Percentiles rank a stretch among this genome's conserved stretches.
Evolutionary conservation across 805 yeast species (phyloP).

Genomic region (Helenozyma baotianmanensis): DNA sequence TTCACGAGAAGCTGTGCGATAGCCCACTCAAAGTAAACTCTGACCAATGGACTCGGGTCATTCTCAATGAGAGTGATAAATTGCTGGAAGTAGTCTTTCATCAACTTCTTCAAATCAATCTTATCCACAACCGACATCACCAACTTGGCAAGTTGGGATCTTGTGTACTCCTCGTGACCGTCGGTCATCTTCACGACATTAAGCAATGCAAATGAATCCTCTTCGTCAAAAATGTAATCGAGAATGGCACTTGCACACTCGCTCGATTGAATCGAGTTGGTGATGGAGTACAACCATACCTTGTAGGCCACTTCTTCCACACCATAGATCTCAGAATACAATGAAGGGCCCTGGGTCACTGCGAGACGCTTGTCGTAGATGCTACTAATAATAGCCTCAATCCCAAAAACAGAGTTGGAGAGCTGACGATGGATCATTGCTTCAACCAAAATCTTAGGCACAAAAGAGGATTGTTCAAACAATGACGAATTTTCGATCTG

Average conservation of each 20-base stretch:
- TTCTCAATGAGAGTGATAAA: slow-evolving; percentile 36
- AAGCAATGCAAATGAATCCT: slow-evolving; percentile 39
- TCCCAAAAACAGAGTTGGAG: slow-evolving; percentile 48
- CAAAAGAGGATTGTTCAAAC: slow-evolving; percentile 47
- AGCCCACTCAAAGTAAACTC: slow-evolving; percentile 79
- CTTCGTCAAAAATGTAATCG: slow-evolving; percentile 33
- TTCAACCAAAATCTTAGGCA: slow-evolving; percentile 44
- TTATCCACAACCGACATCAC: slow-evolving; percentile 42
- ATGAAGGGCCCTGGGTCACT: slow-evolving; percentile 17
- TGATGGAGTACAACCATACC: slow-evolving; percentile 45
- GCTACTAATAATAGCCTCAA: slow-evolving; percentile 54
- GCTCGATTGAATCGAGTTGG: slow-evolving; percentile 28
- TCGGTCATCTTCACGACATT: slow-evolving; percentile 54
- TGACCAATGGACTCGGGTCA: slow-evolving; percentile 76
- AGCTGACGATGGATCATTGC: slow-evolving; percentile 50
- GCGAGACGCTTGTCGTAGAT: slow-evolving; percentile 45
- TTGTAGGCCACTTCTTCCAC: slow-evolving; percentile 51
- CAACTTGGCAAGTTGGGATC: slow-evolving; percentile 56
- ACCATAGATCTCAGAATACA: slow-evolving; percentile 52
- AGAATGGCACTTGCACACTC: slow-evolving; percentile 29
- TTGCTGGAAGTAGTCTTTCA: slow-evolving; percentile 16
- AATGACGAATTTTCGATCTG: slow-evolving; percentile 27
- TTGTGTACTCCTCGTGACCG: slow-evolving; percentile 62
- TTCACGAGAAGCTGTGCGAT: slow-evolving; percentile 42
- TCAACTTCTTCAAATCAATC: slow-evolving; percentile 15